A percentile compares a stretch with the other conserved stretches of the same genome.
Evolutionary conservation across 768 basidiomycete genomes (phyloP).

Genomic region (Podaxis sp.): DNA sequence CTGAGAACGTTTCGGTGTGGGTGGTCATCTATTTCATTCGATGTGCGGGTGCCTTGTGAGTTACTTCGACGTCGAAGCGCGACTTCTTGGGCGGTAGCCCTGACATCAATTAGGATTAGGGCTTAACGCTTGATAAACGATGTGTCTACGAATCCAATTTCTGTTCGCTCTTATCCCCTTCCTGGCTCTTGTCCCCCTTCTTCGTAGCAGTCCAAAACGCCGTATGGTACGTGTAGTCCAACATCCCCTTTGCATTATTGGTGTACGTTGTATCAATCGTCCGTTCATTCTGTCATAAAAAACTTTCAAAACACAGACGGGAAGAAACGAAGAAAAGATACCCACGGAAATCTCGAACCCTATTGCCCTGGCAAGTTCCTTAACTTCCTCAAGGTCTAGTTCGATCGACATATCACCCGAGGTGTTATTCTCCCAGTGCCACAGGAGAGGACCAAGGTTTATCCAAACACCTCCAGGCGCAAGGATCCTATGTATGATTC

Average conservation of each 20-base stretch:
- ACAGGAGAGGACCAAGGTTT: constrained; percentile 89
- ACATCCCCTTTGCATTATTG: constrained; percentile 76
- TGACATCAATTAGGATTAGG: no score
- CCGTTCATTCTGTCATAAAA: constrained; percentile 63
- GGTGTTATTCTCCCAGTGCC: constrained; percentile 94
- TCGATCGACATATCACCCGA: constrained; percentile 84
- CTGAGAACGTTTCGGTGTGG: no score
- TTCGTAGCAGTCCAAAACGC: constrained; percentile 80
- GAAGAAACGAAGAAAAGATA: constrained; percentile 14
- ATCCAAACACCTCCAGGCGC: constrained; percentile 90
- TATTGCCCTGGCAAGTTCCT: constrained; percentile 64
- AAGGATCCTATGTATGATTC: constrained; percentile 81
- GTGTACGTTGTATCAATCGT: constrained; percentile 86
- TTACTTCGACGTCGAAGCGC: no score
- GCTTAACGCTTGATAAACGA: neutral
- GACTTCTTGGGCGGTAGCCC: no score
- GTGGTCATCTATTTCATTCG: no score
- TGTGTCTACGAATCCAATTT: neutral
- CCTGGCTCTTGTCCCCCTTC: constrained; percentile 1
- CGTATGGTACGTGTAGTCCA: constrained; percentile 81
- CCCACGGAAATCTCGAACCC: constrained; percentile 84
- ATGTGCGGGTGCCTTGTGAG: no score
- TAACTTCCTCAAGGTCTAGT: constrained; percentile 87
- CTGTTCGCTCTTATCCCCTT: neutral
- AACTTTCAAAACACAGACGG: neutral